Evolutionary conservation across 2,329 filamentous ascomycete species (phyloP), one percentile per base, ranked within the genome.

Genomic region (Trichoderma sp.): DNA sequence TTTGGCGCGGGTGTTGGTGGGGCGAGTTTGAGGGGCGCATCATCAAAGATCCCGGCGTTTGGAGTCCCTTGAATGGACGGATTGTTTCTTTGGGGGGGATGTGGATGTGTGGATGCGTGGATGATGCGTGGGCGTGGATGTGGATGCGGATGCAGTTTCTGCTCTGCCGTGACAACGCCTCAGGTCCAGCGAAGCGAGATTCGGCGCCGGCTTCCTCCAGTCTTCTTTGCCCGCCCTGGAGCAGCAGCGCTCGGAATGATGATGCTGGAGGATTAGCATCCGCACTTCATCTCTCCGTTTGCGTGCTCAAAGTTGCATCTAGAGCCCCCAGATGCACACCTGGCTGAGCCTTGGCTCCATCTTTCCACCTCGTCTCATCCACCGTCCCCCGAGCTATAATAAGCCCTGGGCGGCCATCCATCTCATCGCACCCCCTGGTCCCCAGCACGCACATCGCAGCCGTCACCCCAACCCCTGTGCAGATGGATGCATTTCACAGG

Each of bases 391-490:
- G 50, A 39, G 59, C 59, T 66, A 60, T 61, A 58, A 63, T 58
- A 63, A 62, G 57, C 58, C 58, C 51, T 66, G 48, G 57, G 30
- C 39, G 30, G 44, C 57, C 62, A 57, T 41, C 26, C 41, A 48
- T 58, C 56, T 58, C 57, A 30, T 62, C 56, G 43, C 65, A 66
- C 47, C 65, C 65, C 65, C 64, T 39, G 34, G 65, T 41, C 47
- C 61, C 65, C 61, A 57, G 65, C 65, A 64, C 62, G 50, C 65
- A 60, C 65, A 64, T 67, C 50, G 62, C 56, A 60, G 62, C 65
- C 65, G 52, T 67, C 65, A 67, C 61, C 26, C 47, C 41, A 15
- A 67, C 62, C 65, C 65, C 65, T 67, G 65, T 48, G 56, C 65
- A 60, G 56, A 67, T 39, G 34, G 34, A 39, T 64, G 62, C 61